These are phyloP conservation scores for Eimeria acervulina DNA, from an alignment of 169 alveolate species.

Conservation along the genomic window DNA sequence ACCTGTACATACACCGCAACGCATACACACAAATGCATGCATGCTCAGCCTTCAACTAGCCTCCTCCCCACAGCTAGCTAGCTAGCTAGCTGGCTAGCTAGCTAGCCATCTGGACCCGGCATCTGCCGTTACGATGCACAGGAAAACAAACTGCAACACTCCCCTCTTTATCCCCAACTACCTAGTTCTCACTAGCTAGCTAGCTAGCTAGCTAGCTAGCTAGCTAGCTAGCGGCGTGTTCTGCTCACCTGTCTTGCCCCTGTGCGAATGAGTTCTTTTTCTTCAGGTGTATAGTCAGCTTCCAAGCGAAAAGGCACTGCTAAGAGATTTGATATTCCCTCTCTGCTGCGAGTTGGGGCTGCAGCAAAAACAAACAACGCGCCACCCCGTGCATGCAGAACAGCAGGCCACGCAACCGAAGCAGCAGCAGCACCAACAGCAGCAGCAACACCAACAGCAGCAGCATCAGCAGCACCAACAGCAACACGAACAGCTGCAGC, in stretches of 20 bases:
- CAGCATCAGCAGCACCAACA: no score
- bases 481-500: no score
- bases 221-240: neutral
- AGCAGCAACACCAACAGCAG: neutral
- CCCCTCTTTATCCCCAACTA: no score
- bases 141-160: neutral
- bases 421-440: neutral
- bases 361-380: constrained; percentile 19
- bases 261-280: neutral
- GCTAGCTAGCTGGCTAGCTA: no score
- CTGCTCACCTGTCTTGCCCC: constrained; percentile 51
- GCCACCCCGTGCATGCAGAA: neutral
- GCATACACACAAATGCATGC: constrained; percentile 1
- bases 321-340: constrained; percentile 5
- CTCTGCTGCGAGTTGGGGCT: constrained; percentile 35
- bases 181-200: no score
- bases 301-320: constrained; percentile 75
- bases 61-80: neutral
- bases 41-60: neutral
- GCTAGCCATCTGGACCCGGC: no score
- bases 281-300: constrained; percentile 69
- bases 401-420: neutral
- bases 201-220: constrained; percentile 10
- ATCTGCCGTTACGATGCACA: neutral
- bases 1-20: constrained; percentile 40